These are phyloP conservation scores for Pisolithus thermaeus DNA, from an alignment of 1,284 basidiomycete species.

Conservation along the genomic window DNA sequence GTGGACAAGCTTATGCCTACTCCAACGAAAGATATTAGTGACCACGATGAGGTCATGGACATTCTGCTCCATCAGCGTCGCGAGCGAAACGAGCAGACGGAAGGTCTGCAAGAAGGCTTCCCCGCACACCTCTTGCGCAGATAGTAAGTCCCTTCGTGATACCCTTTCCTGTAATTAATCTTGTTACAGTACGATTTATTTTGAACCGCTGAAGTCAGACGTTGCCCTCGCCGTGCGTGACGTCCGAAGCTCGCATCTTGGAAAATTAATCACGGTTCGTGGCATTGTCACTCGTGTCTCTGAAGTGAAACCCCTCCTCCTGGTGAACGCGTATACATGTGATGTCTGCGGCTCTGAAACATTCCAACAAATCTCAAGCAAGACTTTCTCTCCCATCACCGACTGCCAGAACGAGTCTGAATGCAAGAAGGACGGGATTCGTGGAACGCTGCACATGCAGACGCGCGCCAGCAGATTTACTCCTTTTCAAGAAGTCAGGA, in stretches of 20 bases:
- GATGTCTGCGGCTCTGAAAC: slow-evolving; percentile 98
- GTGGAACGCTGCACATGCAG: slow-evolving; percentile 95
- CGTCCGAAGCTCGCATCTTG: slow-evolving; percentile 82
- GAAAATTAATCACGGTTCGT: slow-evolving; percentile 90
- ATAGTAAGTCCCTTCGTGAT: slow-evolving; percentile 65
- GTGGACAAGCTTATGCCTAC: slow-evolving; percentile 85
- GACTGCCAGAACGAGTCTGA: slow-evolving; percentile 82
- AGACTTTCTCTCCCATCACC: slow-evolving; percentile 84
- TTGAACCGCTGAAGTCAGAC: slow-evolving; percentile 75
- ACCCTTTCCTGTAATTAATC: slow-evolving; percentile 15
- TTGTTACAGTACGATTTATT: slow-evolving; percentile 79
- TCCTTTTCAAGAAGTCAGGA: slow-evolving; percentile 98
- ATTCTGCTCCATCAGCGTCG: slow-evolving; percentile 90
- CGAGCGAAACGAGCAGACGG: slow-evolving; percentile 78
- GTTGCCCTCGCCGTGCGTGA: slow-evolving; percentile 85
- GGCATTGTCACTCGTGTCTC: slow-evolving; percentile 98
- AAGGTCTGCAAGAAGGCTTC: slow-evolving; percentile 68
- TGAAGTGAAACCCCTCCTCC: slow-evolving; percentile 96
- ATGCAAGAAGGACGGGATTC: slow-evolving; percentile 85
- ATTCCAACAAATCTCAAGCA: slow-evolving; percentile 96
- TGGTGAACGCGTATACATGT: slow-evolving; percentile 98
- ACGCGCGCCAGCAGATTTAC: slow-evolving; percentile 95
- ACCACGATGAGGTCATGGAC: slow-evolving; percentile 90
- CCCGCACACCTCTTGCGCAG: slow-evolving; percentile 88
- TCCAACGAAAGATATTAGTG: slow-evolving; percentile 84